Conservation (phyloP, 441 rosid species). For the Mallotus repandus region DNA sequence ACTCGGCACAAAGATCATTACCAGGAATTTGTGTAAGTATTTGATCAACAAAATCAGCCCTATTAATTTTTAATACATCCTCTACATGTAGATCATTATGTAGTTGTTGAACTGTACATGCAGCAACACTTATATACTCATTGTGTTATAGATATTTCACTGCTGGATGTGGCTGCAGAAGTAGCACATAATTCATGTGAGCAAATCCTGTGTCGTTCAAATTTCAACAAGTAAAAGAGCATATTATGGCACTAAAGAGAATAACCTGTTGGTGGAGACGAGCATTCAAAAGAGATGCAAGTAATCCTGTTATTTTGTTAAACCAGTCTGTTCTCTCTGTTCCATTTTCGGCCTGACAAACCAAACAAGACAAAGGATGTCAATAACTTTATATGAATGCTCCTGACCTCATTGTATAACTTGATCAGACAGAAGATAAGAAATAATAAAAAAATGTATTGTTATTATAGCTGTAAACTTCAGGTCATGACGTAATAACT, state of each 20-base stretch:
- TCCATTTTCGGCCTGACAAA: conserved; percentile 82
- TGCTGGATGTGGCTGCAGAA: conserved; percentile 48
- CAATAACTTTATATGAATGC: not conserved
- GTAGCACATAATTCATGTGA: conserved; percentile 28
- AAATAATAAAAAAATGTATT: not conserved
- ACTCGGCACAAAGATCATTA: conserved; percentile 87
- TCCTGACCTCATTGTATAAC: not conserved
- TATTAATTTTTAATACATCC: conserved; percentile 31
- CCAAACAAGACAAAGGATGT: not conserved
- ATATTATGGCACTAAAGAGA: conserved; percentile 15
- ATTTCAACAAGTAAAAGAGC: conserved; percentile 9
- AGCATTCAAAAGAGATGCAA: conserved; percentile 73
- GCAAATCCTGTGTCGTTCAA: conserved; percentile 20
- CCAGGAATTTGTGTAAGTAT: conserved; percentile 73
- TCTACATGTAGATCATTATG: conserved; percentile 27
- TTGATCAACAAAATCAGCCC: conserved; percentile 44
- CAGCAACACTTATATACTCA: conserved; percentile 32
- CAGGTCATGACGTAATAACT: not conserved
- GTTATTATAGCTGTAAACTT: not conserved
- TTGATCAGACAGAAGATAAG: not conserved
- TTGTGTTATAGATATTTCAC: conserved; percentile 30
- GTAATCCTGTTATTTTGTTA: conserved; percentile 69
- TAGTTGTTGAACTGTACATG: conserved; percentile 32
- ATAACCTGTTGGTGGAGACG: conserved; percentile 72
- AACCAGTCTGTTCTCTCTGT: conserved; percentile 93